phyloP scores from a whole-genome alignment of 306 rosid species.

The Casuarina equisetifolia region DNA sequence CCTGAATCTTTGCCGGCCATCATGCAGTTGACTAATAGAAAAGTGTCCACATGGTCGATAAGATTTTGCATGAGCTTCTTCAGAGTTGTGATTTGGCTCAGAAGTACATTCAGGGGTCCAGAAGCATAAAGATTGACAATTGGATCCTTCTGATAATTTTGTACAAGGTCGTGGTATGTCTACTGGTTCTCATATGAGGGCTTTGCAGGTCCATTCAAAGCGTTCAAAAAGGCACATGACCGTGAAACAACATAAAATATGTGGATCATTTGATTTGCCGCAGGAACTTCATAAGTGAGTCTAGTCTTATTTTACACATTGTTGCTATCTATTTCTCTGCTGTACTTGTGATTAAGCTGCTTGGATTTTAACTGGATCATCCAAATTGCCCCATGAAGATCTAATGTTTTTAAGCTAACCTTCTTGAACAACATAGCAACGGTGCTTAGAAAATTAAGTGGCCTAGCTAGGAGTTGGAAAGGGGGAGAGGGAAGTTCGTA shows the following conservation, averaged over 20 bases:
- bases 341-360: background rate
- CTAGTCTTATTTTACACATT: conserved; percentile 4
- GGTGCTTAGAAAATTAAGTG: background rate
- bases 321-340: background rate
- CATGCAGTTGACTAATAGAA: conserved; percentile 51
- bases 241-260: conserved; percentile 64
- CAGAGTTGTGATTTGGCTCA: conserved; percentile 63
- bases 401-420: conserved; percentile 1
- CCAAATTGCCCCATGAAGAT: conserved; percentile 16
- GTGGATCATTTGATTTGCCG: conserved; percentile 63
- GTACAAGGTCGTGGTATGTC: conserved; percentile 46
- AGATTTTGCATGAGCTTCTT: conserved; percentile 60
- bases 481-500: background rate
- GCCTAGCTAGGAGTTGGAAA: too few species aligned
- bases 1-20: conserved; percentile 14
- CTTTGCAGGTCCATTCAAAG: conserved; percentile 62
- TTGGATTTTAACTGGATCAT: conserved; percentile 4
- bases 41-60: conserved; percentile 50
- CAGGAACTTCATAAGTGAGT: conserved; percentile 62
- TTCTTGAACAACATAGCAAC: background rate
- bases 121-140: conserved; percentile 57
- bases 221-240: conserved; percentile 78
- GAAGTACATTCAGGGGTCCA: conserved; percentile 73
- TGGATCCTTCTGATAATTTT: conserved; percentile 71
- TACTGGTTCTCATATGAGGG: conserved; percentile 51